A percentile compares a stretch with the other conserved stretches of the same genome.
Evolutionary conservation across 768 basidiomycete genomes (phyloP).

Genomic region (Dacryopinax spathularia): DNA sequence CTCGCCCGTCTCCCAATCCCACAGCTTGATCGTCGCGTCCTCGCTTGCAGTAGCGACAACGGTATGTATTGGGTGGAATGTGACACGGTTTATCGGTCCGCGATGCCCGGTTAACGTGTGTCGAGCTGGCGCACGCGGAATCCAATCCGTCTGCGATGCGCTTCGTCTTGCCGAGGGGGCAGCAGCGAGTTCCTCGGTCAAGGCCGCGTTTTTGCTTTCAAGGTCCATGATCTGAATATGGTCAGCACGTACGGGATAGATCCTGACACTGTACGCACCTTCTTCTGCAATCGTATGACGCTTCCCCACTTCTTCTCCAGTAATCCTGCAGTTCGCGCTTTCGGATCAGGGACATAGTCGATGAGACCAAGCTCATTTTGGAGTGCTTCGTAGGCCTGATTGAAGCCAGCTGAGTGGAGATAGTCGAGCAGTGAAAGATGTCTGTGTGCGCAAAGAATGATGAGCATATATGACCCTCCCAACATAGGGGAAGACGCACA

Average conservation of each 20-base stretch:
- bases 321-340: constrained; percentile 71
- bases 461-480: neutral
- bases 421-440: neutral
- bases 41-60: constrained; percentile 74
- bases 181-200: constrained; percentile 57
- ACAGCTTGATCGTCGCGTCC: constrained; percentile 80
- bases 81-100: constrained; percentile 57
- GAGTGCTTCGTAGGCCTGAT: neutral
- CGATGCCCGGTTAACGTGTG: constrained; percentile 67
- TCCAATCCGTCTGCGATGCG: constrained; percentile 52
- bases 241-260: neutral
- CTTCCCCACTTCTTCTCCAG: constrained; percentile 98
- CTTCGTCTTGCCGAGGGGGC: constrained; percentile 32
- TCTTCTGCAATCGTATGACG: constrained; percentile 89
- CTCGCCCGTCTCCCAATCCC: constrained; percentile 95
- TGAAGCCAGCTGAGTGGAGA: neutral
- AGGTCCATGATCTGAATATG: constrained; percentile 77
- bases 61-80: constrained; percentile 78
- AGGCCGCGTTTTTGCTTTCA: constrained; percentile 63
- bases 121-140: constrained; percentile 71
- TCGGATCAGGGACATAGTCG: constrained; percentile 69
- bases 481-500: neutral
- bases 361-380: constrained; percentile 10
- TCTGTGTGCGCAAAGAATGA: neutral
- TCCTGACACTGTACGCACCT: constrained; percentile 35